Base-by-base conservation (phyloP, 2,329 filamentous ascomycete species). In the Neobulgaria alba region DNA sequence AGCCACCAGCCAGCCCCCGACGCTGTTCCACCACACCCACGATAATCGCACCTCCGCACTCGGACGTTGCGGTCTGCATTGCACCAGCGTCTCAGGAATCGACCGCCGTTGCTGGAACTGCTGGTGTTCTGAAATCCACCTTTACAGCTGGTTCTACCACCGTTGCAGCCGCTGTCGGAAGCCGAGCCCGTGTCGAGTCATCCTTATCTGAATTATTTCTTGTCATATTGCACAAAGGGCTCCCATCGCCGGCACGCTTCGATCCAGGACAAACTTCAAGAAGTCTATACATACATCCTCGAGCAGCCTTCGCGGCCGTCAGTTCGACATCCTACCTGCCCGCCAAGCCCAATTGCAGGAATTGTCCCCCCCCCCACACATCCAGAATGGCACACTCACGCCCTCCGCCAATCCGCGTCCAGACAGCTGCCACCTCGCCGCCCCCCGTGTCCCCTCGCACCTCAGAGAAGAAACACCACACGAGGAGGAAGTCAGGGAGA, bases 381-480 rank as follows among this genome's bases (percentile, higher is more conserved):
- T 42, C 36, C 49, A 51, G 48, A 34, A 48, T 57, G 54, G 53
- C 51, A 16, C 54, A 54, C 31, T 50, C 54, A 48, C 51, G 51
- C 41, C 55, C 53, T 42, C 46, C 53, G 30, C 45, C 43, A 16
- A 36, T 49, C 4, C 52, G 47, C 32, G 50, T 52, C 12, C 43
- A 51, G 29, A 44, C 48, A 9, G 30, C 33, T 4, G 43, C 42
- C 3, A 33, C 41, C 5, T 47, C 51, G 7, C 47, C 50, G 18
- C 47, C 53, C 10, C 49, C 51, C 26, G 36, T 49, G 12, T 54
- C 53, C 3, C 50, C 53, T 10, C 43, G 45, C 12, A 49, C 46
- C n/a, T 36, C 43, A 2, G 43, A 44, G 41, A 48, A 46, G 38
- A 46, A 42, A 33, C 45, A 52, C 10, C 52, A 54, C 32, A 30